Percentiles rank a stretch among this genome's conserved stretches.
These are phyloP conservation scores for Umbelopsis ramanniana DNA, from an alignment of 192 early-diverging fungal species.

Conservation along the genomic window DNA sequence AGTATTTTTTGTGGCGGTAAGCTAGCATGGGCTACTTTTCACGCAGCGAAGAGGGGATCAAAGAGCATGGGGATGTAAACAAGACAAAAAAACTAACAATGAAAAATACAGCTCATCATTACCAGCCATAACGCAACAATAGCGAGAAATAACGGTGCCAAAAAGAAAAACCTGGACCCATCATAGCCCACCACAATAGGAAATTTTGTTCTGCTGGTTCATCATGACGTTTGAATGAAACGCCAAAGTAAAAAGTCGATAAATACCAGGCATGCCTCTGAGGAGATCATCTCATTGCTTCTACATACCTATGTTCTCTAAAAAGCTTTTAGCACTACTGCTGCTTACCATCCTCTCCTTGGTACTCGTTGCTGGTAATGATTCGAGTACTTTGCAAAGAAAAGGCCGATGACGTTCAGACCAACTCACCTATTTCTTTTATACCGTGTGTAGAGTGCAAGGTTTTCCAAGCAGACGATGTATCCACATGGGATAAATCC, in stretches of 20 bases:
- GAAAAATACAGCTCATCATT: too few relatives aligned
- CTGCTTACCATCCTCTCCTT: constrained; percentile 2
- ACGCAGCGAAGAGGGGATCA: too few relatives aligned
- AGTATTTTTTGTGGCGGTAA: too few relatives aligned
- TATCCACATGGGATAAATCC: background rate
- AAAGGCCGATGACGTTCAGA: background rate
- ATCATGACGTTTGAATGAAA: constrained; percentile 8
- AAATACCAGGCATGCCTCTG: background rate
- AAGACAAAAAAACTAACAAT: too few relatives aligned
- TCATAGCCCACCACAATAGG: background rate
- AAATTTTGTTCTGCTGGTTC: background rate
- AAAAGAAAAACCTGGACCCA: too few relatives aligned
- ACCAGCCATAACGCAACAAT: too few relatives aligned
- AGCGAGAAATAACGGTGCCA: too few relatives aligned
- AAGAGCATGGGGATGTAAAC: too few relatives aligned
- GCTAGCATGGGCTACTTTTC: too few relatives aligned
- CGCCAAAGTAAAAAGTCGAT: background rate
- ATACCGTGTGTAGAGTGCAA: background rate
- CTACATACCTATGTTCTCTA: background rate
- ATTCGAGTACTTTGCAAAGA: too few relatives aligned
- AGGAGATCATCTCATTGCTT: background rate
- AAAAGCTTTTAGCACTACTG: background rate
- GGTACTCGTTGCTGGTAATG: constrained; percentile 4
- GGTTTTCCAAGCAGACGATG: background rate
- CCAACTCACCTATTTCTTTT: background rate